A percentile compares a stretch with the other conserved stretches of the same genome.
These are phyloP conservation scores for Beta vulgaris DNA, from an alignment of 148 eudicot species.

Conservation along the genomic window DNA sequence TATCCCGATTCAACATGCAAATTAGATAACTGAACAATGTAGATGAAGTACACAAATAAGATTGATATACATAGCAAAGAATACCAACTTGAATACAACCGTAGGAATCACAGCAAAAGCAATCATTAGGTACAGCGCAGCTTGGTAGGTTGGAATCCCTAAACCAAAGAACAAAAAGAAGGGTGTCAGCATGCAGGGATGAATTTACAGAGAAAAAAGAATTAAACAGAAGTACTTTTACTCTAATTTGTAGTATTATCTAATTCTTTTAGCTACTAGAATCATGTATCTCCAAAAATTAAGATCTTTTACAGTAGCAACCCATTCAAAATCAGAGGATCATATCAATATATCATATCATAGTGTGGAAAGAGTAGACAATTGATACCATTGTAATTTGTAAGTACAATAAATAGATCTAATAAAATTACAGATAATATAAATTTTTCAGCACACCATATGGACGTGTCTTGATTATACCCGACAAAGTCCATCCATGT, in stretches of 20 bases:
- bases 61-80: neutral
- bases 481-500: neutral
- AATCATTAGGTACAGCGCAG: constrained; percentile 38
- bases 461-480: neutral
- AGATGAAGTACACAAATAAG: neutral
- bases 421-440: too few relatives aligned
- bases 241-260: neutral
- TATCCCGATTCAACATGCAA: neutral
- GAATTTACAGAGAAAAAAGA: neutral
- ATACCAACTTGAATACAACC: constrained; percentile 40
- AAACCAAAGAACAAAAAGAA: constrained; percentile 6
- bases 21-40: neutral
- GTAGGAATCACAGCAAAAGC: constrained; percentile 47
- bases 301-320: too few relatives aligned
- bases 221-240: too few relatives aligned
- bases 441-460: too few relatives aligned
- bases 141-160: constrained; percentile 40
- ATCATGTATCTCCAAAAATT: too few relatives aligned
- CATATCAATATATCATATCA: too few relatives aligned
- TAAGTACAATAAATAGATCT: neutral
- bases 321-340: too few relatives aligned
- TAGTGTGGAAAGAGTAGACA: neutral
- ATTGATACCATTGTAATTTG: too few relatives aligned
- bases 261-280: too few relatives aligned
- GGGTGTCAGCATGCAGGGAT: constrained; percentile 1